Conservation (phyloP, 768 basidiomycete species). For the Hypholoma fasciculare region DNA sequence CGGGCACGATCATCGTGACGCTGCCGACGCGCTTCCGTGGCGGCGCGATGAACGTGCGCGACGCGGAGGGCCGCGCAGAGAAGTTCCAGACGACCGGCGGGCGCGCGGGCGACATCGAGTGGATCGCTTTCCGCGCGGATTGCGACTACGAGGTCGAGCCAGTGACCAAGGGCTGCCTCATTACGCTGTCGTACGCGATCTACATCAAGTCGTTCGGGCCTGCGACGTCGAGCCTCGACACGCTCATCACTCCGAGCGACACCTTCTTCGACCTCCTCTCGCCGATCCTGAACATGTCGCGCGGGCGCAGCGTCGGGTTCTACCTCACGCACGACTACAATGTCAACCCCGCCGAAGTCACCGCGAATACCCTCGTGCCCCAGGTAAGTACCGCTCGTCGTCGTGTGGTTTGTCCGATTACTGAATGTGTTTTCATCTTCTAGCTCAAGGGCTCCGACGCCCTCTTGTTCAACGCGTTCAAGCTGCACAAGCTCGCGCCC, state of each 20-base stretch:
- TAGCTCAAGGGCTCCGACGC: slow-evolving; percentile 81
- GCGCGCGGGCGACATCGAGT: slow-evolving; percentile 69
- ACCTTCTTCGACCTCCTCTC: slow-evolving; percentile 70
- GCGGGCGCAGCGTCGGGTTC: slow-evolving; percentile 74
- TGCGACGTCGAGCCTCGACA: slow-evolving; percentile 47
- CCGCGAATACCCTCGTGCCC: slow-evolving; percentile 72
- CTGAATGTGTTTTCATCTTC: not conserved
- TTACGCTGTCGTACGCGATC: slow-evolving; percentile 72
- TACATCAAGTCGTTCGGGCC: slow-evolving; percentile 70
- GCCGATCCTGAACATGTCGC: slow-evolving; percentile 69
- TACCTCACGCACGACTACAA: slow-evolving; percentile 69
- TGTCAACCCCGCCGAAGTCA: slow-evolving; percentile 65
- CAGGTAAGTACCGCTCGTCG: slow-evolving; percentile 42
- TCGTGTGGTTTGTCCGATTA: not conserved
- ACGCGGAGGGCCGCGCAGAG: slow-evolving; percentile 57
- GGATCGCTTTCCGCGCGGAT: slow-evolving; percentile 74
- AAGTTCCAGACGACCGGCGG: slow-evolving; percentile 62
- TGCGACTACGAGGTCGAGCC: slow-evolving; percentile 76
- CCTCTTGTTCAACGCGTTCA: slow-evolving; percentile 73
- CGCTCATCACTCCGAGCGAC: slow-evolving; percentile 73
- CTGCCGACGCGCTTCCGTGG: slow-evolving; percentile 76
- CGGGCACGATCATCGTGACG: slow-evolving; percentile 72
- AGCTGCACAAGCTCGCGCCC: slow-evolving; percentile 71
- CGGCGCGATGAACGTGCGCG: slow-evolving; percentile 60
- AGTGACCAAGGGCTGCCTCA: slow-evolving; percentile 67